A percentile compares a stretch with the other conserved stretches of the same genome.
These are phyloP conservation scores for Phytophthora sojae DNA, from an alignment of 352 stramenopile genomes.

Conservation along the genomic window DNA sequence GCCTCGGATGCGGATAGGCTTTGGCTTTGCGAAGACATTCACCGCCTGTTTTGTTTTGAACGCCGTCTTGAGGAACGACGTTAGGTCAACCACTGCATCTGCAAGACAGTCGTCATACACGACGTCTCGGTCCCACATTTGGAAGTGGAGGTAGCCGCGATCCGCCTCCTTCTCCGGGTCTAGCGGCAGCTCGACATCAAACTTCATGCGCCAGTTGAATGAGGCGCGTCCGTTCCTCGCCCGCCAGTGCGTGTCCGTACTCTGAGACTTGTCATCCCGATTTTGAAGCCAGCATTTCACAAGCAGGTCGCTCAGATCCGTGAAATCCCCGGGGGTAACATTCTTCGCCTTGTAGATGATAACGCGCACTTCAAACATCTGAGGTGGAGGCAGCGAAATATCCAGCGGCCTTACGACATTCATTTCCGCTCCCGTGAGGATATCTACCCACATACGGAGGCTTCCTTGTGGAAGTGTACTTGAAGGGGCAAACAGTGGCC, in stretches of 20 bases:
- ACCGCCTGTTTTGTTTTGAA: slow-evolving; percentile 75
- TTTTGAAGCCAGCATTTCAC: slow-evolving; percentile 91
- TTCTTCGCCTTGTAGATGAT: slow-evolving; percentile 93
- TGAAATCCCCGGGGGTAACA: slow-evolving; percentile 85
- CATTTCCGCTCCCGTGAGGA: slow-evolving; percentile 80
- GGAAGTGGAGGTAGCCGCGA: slow-evolving; percentile 75
- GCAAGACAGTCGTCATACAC: slow-evolving; percentile 82
- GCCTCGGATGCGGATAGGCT: slow-evolving; percentile 58
- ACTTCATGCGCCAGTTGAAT: slow-evolving; percentile 95
- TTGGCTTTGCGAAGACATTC: slow-evolving; percentile 81
- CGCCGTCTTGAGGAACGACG: slow-evolving; percentile 66
- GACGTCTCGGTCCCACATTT: slow-evolving; percentile 85
- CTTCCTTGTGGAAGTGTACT: slow-evolving; percentile 76
- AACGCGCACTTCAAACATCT: slow-evolving; percentile 91
- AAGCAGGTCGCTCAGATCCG: slow-evolving; percentile 91
- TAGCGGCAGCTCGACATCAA: slow-evolving; percentile 84
- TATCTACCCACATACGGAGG: slow-evolving; percentile 91
- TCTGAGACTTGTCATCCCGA: slow-evolving; percentile 71
- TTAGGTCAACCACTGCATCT: slow-evolving; percentile 76
- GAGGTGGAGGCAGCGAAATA: slow-evolving; percentile 77
- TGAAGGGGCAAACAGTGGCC: slow-evolving; percentile 74
- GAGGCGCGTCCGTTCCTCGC: slow-evolving; percentile 85
- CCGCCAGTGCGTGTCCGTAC: slow-evolving; percentile 93
- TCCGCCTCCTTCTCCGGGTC: slow-evolving; percentile 74
- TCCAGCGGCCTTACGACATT: slow-evolving; percentile 74